Base-by-base conservation (phyloP, 2,329 filamentous ascomycete genomes). In the Botrytis squamosa region DNA sequence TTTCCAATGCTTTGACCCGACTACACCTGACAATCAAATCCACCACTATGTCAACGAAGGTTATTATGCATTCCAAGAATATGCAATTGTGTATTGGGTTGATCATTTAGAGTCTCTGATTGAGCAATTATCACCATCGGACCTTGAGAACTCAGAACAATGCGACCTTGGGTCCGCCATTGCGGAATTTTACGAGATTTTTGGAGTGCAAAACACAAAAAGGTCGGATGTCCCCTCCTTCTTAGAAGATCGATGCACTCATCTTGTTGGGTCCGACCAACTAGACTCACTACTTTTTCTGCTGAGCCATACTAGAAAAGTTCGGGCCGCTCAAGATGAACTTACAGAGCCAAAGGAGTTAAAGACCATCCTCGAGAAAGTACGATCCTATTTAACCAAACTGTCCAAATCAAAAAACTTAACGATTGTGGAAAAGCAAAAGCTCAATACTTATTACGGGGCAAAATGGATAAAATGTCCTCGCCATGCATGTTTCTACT, bases 401-500 rank as follows among this genome's bases (percentile, higher is more conserved):
- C 46, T 33, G 22, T 44, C 65, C 46, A 18, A 49, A 25, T 44
- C 60, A n/a, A 36, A 59, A 25, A 29, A 2, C 14, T 22, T 36
- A 3, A 25, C 29, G 25, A 22, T 67, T 22, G 22, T 57, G 44
- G 29, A 60, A 20, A 52, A 44, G 5, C 8, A 57, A 44, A 44
- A 22, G 5, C 57, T 77, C 7, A 46, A 33, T 1, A 33, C 38
- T 7, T 76, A 80, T 59, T 84, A 85, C 71, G 83, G 84, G 10
- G 29, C 75, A 3, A 81, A 80, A 8, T 74, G 75, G 12, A 84
- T 81, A 79, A 84, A 84, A 75, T 85, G 84, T 72, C 78, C 79
- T 0, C 81, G 78, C 49, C 75, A 81, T 42, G 82, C 79, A n/a
- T 85, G 84, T 75, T 80, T 76, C 49, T 83, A 82, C 75, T 85